phyloP scores from a whole-genome alignment of 768 basidiomycete genomes.

The Termitomyces eurrhizus region DNA sequence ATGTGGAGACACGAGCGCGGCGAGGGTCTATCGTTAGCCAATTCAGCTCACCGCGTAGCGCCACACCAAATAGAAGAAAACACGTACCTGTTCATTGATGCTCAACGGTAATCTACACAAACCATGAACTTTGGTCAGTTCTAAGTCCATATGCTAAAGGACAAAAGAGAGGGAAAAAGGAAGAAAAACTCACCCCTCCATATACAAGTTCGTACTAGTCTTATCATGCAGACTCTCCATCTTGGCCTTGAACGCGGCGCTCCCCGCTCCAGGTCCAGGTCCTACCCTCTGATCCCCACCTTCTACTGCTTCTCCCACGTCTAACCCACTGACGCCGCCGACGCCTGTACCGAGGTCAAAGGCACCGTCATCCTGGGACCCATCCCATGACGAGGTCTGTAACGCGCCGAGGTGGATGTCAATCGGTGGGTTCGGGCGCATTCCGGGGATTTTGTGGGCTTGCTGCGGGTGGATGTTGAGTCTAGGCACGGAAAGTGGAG shows the following conservation, averaged over 20 bases:
- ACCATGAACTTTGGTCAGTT: neutral
- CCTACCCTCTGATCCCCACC: slow-evolving; percentile 2
- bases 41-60: neutral
- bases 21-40: slow-evolving; percentile 42
- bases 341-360: neutral
- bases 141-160: neutral
- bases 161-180: neutral
- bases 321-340: neutral
- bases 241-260: slow-evolving; percentile 63
- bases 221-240: slow-evolving; percentile 73
- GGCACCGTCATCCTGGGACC: slow-evolving; percentile 7
- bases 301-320: slow-evolving; percentile 18
- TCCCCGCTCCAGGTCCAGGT: slow-evolving; percentile 16
- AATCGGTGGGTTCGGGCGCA: slow-evolving; percentile 21
- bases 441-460: slow-evolving; percentile 80
- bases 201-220: slow-evolving; percentile 72
- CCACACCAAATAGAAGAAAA: neutral
- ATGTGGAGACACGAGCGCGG: slow-evolving; percentile 64
- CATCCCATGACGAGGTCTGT: slow-evolving; percentile 17
- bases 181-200: slow-evolving; percentile 53
- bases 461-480: slow-evolving; percentile 24
- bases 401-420: slow-evolving; percentile 2
- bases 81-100: slow-evolving; percentile 59
- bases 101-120: slow-evolving; percentile 56
- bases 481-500: neutral